These are phyloP conservation scores for Ceratobasidium sp. DNA, from an alignment of 1,284 basidiomycete genomes.

Conservation along the genomic window DNA sequence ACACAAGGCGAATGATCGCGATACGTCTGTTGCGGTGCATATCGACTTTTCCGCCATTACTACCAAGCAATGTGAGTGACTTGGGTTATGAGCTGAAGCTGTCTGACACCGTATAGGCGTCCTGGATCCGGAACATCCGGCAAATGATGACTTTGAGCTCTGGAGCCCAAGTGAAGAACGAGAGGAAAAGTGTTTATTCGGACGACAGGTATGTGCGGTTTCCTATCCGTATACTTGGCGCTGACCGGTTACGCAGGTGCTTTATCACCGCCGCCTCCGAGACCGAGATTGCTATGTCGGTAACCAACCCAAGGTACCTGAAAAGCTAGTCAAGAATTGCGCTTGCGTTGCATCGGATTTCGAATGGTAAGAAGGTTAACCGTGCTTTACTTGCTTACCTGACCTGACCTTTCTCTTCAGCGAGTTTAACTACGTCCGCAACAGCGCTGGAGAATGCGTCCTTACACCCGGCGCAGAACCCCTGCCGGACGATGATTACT, in stretches of 20 bases:
- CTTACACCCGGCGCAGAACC: conserved; percentile 77
- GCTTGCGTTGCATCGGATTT: conserved; percentile 82
- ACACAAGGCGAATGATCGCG: conserved; percentile 62
- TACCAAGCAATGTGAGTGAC: conserved; percentile 74
- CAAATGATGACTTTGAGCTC: conserved; percentile 91
- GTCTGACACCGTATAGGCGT: conserved; percentile 66
- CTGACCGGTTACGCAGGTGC: conserved; percentile 67
- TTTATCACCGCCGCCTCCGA: conserved; percentile 89
- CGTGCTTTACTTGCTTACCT: conserved; percentile 1
- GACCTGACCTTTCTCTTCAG: conserved; percentile 60
- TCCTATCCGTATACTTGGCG: not conserved
- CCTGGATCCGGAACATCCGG: conserved; percentile 77
- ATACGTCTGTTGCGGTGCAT: conserved; percentile 81
- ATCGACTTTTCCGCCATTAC: conserved; percentile 91
- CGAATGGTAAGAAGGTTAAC: conserved; percentile 79
- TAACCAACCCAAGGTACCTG: conserved; percentile 68
- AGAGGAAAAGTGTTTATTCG: conserved; percentile 84
- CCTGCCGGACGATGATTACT: conserved; percentile 72
- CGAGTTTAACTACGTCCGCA: conserved; percentile 89
- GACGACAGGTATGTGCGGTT: conserved; percentile 74
- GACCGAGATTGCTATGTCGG: conserved; percentile 88
- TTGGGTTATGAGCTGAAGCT: not conserved
- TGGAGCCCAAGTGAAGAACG: conserved; percentile 94
- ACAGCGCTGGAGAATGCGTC: conserved; percentile 79
- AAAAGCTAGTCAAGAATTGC: conserved; percentile 77